phyloP scores from a whole-genome alignment of 1,139 yeast species.

The Saccharomyces hybrid region DNA sequence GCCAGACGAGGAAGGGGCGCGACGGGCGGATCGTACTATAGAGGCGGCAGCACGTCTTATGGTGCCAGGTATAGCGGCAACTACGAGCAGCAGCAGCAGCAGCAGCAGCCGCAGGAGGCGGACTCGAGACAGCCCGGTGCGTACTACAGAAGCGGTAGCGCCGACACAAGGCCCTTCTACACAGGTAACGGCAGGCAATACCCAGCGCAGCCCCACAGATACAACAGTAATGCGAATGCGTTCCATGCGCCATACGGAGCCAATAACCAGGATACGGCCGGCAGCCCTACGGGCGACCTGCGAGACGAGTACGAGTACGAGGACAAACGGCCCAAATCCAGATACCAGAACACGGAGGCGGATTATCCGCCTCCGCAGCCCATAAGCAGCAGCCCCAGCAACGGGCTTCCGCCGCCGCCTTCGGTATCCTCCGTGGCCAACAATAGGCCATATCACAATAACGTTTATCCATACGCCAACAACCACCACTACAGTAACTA shows the following conservation, averaged over 20 bases:
- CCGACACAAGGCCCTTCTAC: not conserved
- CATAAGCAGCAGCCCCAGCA: not conserved
- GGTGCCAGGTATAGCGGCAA: not conserved
- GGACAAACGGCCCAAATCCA: not conserved
- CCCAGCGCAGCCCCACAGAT: not conserved
- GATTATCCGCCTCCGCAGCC: not conserved
- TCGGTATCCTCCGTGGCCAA: not conserved
- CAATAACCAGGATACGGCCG: not conserved
- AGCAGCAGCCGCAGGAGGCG: not conserved
- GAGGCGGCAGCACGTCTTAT: not conserved
- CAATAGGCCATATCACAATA: not conserved
- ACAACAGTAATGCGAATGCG: not conserved
- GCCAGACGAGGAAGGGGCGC: not conserved
- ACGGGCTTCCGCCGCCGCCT: conserved; percentile 2
- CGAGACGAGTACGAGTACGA: not conserved
- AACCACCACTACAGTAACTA: not conserved
- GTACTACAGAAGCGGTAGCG: not conserved
- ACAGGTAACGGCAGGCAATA: not conserved
- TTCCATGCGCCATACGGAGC: not conserved
- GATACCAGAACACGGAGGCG: not conserved
- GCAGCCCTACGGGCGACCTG: not conserved
- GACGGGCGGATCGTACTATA: not conserved
- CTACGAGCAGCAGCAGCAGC: not conserved
- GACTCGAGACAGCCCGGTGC: not conserved
- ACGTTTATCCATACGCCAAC: not conserved